Evolutionary conservation across 352 stramenopile species (phyloP).

Genomic region (Phytophthora sansomeana): DNA sequence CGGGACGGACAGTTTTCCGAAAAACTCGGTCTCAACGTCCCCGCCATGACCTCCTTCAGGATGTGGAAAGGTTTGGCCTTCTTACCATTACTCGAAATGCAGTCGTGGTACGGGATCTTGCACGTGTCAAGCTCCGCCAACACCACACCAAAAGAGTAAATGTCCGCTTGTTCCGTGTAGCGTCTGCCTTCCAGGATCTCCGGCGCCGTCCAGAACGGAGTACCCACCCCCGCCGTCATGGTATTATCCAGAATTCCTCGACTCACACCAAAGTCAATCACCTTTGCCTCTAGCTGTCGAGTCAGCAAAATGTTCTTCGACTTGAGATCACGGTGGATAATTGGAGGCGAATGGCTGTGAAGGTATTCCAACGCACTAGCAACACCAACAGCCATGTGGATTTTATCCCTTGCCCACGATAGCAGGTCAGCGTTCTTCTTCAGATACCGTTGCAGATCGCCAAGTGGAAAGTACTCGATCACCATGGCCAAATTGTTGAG

Average conservation of each 20-base stretch:
- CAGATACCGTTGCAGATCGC: slow-evolving; percentile 50
- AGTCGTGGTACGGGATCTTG: slow-evolving; percentile 38
- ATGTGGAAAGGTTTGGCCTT: slow-evolving; percentile 56
- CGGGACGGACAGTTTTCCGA: slow-evolving; percentile 45
- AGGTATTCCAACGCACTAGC: slow-evolving; percentile 51
- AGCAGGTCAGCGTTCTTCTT: slow-evolving; percentile 27
- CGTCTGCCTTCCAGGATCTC: slow-evolving; percentile 63
- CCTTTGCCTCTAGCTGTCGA: slow-evolving; percentile 36
- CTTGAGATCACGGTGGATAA: slow-evolving; percentile 63
- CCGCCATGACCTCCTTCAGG: slow-evolving; percentile 50
- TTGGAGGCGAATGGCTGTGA: slow-evolving; percentile 38
- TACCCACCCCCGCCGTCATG: slow-evolving; percentile 58
- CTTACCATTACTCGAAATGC: slow-evolving; percentile 6
- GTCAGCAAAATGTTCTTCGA: slow-evolving; percentile 55
- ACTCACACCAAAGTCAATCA: slow-evolving; percentile 64
- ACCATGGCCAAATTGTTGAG: slow-evolving; percentile 53
- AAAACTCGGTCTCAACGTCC: slow-evolving; percentile 55
- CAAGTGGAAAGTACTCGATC: slow-evolving; percentile 49
- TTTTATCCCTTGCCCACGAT: slow-evolving; percentile 46
- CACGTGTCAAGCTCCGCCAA: slow-evolving; percentile 55
- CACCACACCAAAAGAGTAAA: slow-evolving; percentile 75
- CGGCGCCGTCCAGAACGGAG: slow-evolving; percentile 63
- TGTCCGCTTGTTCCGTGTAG: slow-evolving; percentile 67
- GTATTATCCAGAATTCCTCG: slow-evolving; percentile 34
- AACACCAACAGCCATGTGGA: slow-evolving; percentile 44